A percentile compares a stretch with the other conserved stretches of the same genome.
Evolutionary conservation across 78 protist genomes (phyloP).

Genomic region (Protostelium mycophagum): DNA sequence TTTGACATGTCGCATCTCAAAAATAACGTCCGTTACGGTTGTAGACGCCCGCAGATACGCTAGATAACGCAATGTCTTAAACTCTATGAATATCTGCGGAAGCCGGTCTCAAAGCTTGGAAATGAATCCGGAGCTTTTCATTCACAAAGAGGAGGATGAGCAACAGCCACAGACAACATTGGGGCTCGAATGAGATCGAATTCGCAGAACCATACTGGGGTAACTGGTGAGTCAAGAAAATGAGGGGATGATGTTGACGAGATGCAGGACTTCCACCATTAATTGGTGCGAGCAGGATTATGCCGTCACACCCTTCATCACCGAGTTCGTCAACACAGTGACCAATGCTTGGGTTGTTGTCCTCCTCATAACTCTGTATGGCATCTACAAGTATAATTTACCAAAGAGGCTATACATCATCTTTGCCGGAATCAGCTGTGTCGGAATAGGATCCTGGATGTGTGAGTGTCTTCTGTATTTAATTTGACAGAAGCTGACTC

Average conservation of each 20-base stretch:
- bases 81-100: too few species aligned
- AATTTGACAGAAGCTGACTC: too few species aligned
- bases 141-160: too few species aligned
- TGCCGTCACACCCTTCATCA: not conserved
- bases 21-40: too few species aligned
- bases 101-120: too few species aligned
- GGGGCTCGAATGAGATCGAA: not conserved
- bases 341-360: not conserved
- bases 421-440: not conserved
- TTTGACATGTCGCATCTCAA: too few species aligned
- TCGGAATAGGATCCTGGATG: not conserved
- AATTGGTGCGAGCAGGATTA: not conserved
- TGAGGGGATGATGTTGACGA: not conserved
- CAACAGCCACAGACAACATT: too few species aligned
- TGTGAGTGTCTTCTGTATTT: not conserved
- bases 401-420: not conserved
- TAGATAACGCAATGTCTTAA: too few species aligned
- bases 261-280: not conserved
- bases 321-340: not conserved
- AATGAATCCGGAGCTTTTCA: too few species aligned
- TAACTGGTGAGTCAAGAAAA: not conserved
- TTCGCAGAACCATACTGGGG: not conserved
- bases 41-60: too few species aligned
- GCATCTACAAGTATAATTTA: not conserved
- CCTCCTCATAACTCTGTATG: not conserved